Evolutionary conservation across 345 rosid genomes (phyloP).

Genomic region (Arabidopsis thaliana): DNA sequence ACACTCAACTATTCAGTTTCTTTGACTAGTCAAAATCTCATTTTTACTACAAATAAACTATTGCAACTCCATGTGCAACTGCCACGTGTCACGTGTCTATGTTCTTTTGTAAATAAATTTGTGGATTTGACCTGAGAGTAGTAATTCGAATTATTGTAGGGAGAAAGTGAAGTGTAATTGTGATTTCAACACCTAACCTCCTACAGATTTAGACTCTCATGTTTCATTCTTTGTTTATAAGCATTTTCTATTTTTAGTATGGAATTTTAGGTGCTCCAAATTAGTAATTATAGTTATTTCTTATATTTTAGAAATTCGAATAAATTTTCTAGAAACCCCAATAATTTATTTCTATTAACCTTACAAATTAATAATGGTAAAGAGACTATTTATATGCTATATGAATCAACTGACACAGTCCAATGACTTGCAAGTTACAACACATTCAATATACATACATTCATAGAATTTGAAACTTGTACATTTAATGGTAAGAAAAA

Average conservation of each 20-base stretch:
- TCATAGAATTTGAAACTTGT: constrained; percentile 24
- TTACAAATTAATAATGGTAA: constrained; percentile 3
- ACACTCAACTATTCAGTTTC: constrained; percentile 28
- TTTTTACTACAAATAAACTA: constrained; percentile 13
- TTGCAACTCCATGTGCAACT: constrained; percentile 26
- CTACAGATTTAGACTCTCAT: not conserved
- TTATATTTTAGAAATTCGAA: not conserved
- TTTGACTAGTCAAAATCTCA: constrained; percentile 38
- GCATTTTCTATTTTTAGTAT: constrained; percentile 11
- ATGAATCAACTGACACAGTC: constrained; percentile 17
- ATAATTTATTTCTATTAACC: not conserved
- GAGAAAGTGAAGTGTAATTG: constrained; percentile 24
- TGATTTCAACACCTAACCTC: constrained; percentile 36
- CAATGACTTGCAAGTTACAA: constrained; percentile 2
- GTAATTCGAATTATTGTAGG: constrained; percentile 13
- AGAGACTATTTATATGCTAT: constrained; percentile 12
- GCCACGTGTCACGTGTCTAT: constrained; percentile 1
- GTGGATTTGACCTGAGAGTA: constrained; percentile 21
- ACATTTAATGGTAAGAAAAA: constrained; percentile 13
- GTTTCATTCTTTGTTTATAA: constrained; percentile 25
- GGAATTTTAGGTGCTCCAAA: constrained; percentile 8
- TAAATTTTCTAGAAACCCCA: constrained; percentile 8
- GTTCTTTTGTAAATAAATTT: constrained; percentile 2
- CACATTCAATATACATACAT: constrained; percentile 18
- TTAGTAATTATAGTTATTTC: not conserved